Evolutionary conservation across 345 rosid species (phyloP), one percentile per base, ranked within the genome.

Genomic region (Populus nigra): DNA sequence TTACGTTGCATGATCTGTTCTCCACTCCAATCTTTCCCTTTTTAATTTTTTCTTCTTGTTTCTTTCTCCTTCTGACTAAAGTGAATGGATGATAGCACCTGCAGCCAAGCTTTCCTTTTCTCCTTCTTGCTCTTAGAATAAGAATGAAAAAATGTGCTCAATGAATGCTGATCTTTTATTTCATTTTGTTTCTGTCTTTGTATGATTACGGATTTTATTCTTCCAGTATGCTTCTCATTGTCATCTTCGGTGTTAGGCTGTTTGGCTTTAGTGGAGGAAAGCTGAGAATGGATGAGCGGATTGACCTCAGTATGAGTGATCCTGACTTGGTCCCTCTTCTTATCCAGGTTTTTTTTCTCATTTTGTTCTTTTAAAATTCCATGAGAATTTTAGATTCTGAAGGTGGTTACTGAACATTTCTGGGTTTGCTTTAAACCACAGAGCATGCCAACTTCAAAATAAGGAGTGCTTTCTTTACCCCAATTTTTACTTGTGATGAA

Each of bases 271-370:
- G 88, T 85, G 94, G 94, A 47, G 94, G 98, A 76, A 96, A 84
- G 90, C 84, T 96, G 88, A 90, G 88, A 83, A 96, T 92, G 98
- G 99, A 96, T 80, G 97, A 96, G 86, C 91, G 97, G 65, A 81
- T 96, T 68, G 88, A 92, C 83, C 96, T 96, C 70, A 88, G 99
- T 88, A 96, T 96, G 99, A 93, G 99, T 77, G 99, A 96, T 91
- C 92, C 82, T 81, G 99, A 96, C 84, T 85, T 96, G 65, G 96
- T 93, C 65, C 98, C 99, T 70, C 97, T 96, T 81, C 65, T 96
- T 75, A 68, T 96, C 83, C 99, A 96, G 99, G 99, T 93, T 65
- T 33, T 20, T 75, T 74, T 49, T 77, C 68, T 78, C 79, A 31
- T 50, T 62, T 59, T 61, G 29, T 62, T 13, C 9, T 74, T 22